These are phyloP conservation scores for Catharanthus roseus DNA, from an alignment of 257 asterid species.

Conservation along the genomic window DNA sequence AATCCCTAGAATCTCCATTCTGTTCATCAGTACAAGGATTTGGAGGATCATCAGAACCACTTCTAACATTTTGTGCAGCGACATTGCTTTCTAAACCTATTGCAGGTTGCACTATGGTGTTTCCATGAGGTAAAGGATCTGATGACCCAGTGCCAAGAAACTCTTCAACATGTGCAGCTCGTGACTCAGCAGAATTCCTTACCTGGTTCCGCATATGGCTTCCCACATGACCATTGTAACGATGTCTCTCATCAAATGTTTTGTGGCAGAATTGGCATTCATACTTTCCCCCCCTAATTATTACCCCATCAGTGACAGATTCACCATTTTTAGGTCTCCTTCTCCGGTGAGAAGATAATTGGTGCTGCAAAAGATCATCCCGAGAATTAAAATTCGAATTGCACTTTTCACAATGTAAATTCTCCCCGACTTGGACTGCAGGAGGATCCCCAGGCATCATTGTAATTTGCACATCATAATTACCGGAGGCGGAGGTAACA, in stretches of 20 bases:
- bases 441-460: conserved; percentile 26
- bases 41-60: conserved; percentile 22
- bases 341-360: conserved; percentile 44
- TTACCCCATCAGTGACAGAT: conserved; percentile 60
- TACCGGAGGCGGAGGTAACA: conserved; percentile 22
- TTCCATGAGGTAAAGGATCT: conserved; percentile 24
- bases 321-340: conserved; percentile 36
- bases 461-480: conserved; percentile 29
- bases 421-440: conserved; percentile 35
- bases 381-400: conserved; percentile 32
- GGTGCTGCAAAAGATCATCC: conserved; percentile 49
- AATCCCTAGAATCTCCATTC: conserved; percentile 24
- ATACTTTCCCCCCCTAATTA: conserved; percentile 54
- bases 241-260: conserved; percentile 51
- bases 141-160: conserved; percentile 22
- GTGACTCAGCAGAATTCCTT: conserved; percentile 37
- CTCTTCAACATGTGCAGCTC: conserved; percentile 16
- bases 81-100: conserved; percentile 14
- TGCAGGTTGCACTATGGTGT: conserved; percentile 24
- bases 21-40: conserved; percentile 20
- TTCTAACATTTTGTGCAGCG: neutral
- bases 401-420: conserved; percentile 38
- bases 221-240: conserved; percentile 70
- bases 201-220: conserved; percentile 55
- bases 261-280: conserved; percentile 72